Base-by-base conservation (phyloP, 1,284 basidiomycete species). In the Sporisorium iseilematis-ciliati region DNA sequence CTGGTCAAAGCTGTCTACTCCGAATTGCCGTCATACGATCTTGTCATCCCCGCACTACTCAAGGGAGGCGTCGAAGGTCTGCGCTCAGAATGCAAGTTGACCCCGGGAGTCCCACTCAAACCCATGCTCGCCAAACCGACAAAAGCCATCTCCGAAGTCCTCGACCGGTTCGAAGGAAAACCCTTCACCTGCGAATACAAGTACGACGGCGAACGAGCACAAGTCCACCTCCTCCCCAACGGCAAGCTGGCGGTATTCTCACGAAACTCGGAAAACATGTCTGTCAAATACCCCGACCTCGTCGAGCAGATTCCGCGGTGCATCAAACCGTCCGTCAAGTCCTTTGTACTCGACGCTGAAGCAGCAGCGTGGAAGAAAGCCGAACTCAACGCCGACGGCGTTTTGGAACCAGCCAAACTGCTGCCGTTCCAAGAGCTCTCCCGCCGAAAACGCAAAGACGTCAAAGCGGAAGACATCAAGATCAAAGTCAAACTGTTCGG, bases 71-170 rank as follows among this genome's bases (percentile, higher is more conserved):
- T 96, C 43, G 89, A 90, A 55, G 88, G 89, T 14, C 86, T 99
- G 43, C 88, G 88, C 14, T 89, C 90, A 16, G 88, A 88, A 63
- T 98, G 97, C 88, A 95, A 93, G 85, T 90, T 99, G 31, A 96
- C 93, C 4, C 95, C 97, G 85, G 89, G 89, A 40, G 91, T 99
- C 5, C 97, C 97, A 0, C 89, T 99, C 45, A 99, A 99, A 84
- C 97, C 97, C 7, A 99, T 99, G 97, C 88, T 99, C 57, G 97
- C 97, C n/a, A 99, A 98, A 86, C 97, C 97, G 3, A 99, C 97
- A 0, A 99, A 99, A 86, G 96, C 96, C 0, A 98, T 99, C 78
- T 91, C 92, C n/a, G 97, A 99, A 86, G 96, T 99, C 7, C 89
- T 99, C 21, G 96, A 99, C 86, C 89, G 95, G 53, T 99, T 99